Conservation (phyloP, 257 asterid species). For the Marsdenia floribunda region DNA sequence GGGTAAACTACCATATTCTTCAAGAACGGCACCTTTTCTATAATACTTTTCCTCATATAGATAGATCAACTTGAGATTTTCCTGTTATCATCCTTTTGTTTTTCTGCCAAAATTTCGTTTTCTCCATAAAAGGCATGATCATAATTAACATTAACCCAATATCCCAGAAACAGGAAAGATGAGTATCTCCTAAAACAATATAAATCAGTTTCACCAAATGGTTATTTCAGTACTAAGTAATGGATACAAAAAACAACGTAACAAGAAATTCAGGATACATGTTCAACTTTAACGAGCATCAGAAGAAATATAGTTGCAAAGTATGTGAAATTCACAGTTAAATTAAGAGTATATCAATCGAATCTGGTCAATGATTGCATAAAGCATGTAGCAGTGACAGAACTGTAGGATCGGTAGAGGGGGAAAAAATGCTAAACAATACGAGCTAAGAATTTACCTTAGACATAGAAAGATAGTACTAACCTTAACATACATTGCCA, state of each 20-base stretch:
- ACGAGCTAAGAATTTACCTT: not conserved
- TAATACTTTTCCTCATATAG: not conserved
- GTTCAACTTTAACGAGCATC: not conserved
- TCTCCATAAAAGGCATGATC: not conserved
- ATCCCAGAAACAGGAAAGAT: not conserved
- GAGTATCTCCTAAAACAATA: not conserved
- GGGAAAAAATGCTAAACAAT: not conserved
- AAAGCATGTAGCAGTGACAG: not conserved
- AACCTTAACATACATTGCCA: conserved; percentile 72
- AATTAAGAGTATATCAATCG: not conserved
- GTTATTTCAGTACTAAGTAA: not conserved
- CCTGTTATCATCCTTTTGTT: not conserved
- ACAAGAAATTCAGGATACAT: not conserved
- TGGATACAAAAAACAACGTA: not conserved
- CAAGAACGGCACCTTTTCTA: not conserved
- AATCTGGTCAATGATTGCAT: not conserved
- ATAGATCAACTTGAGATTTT: not conserved
- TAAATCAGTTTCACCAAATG: not conserved
- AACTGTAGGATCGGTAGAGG: not conserved
- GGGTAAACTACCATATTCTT: not conserved
- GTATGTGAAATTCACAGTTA: not conserved
- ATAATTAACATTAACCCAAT: not conserved
- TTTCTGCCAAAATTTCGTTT: not conserved
- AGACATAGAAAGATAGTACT: not conserved
- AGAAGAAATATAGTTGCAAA: not conserved